These are phyloP conservation scores for Deuterostichococcus epilithicus DNA, from an alignment of 139 green algal species.

Conservation along the genomic window DNA sequence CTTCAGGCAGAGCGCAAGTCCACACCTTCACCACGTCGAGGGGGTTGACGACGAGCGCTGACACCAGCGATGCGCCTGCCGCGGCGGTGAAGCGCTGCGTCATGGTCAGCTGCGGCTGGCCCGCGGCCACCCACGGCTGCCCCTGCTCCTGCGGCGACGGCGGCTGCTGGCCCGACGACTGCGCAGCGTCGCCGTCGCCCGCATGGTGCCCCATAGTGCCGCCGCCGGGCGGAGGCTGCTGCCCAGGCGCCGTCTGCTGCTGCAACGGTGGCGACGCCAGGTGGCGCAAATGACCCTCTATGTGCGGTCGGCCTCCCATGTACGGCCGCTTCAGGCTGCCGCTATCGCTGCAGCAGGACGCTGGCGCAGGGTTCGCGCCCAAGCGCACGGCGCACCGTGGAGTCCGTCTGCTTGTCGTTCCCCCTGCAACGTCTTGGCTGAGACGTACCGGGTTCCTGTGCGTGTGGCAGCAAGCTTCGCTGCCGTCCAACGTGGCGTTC, in stretches of 20 bases:
- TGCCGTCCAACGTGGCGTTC: too few species aligned
- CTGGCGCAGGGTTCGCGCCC: background rate
- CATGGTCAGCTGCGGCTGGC: background rate
- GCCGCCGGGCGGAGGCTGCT: background rate
- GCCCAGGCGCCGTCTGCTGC: background rate
- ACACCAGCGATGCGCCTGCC: conserved; percentile 57
- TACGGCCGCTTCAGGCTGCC: too few species aligned
- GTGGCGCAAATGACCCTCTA: background rate
- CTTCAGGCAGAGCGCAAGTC: too few species aligned
- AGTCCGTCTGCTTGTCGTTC: too few species aligned
- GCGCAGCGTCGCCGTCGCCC: background rate
- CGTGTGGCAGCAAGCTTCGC: too few species aligned
- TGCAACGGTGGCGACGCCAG: background rate
- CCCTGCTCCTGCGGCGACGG: background rate
- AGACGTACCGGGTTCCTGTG: too few species aligned
- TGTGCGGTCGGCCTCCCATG: background rate
- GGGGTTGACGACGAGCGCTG: conserved; percentile 71
- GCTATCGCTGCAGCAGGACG: too few species aligned
- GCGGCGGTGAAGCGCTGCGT: conserved; percentile 42
- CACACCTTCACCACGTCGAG: conserved; percentile 82
- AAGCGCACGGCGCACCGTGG: background rate
- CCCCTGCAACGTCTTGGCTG: too few species aligned
- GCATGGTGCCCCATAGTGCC: background rate
- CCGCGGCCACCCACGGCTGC: background rate
- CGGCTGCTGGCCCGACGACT: background rate